phyloP scores from a whole-genome alignment of 352 stramenopile species.

The Lagenidium sp. region DNA sequence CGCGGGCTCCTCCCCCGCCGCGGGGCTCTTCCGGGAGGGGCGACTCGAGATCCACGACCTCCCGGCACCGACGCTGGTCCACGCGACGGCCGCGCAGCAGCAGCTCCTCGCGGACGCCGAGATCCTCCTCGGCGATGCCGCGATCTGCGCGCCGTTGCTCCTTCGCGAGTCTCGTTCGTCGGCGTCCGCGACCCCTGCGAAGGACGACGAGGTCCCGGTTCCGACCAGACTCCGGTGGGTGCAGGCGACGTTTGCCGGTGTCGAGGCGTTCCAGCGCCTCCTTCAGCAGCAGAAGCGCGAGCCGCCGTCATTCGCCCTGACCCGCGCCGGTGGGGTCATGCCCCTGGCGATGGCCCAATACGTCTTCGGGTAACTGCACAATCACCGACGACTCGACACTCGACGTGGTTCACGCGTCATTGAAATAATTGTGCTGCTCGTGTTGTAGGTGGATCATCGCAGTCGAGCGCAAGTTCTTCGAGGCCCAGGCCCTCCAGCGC shows the following conservation, averaged over 20 bases:
- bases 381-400: too few relatives aligned
- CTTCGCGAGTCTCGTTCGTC: conserved; percentile 11
- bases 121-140: conserved; percentile 41
- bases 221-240: conserved; percentile 40
- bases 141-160: conserved; percentile 30
- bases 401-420: neutral
- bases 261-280: conserved; percentile 38
- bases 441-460: conserved; percentile 56
- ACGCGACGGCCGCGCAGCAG: conserved; percentile 15
- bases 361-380: too few relatives aligned
- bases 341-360: conserved; percentile 49
- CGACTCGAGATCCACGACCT: conserved; percentile 39
- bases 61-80: conserved; percentile 3
- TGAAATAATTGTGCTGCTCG: too few relatives aligned
- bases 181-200: conserved; percentile 6
- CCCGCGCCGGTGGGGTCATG: conserved; percentile 53
- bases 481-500: conserved; percentile 28
- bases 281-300: conserved; percentile 4
- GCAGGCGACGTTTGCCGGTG: conserved; percentile 54
- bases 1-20: conserved; percentile 15
- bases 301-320: conserved; percentile 29
- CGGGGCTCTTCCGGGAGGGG: conserved; percentile 27
- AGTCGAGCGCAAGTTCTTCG: conserved; percentile 52
- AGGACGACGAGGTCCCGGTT: conserved; percentile 17
- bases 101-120: conserved; percentile 25